phyloP scores from a whole-genome alignment of 2,329 filamentous ascomycete species.

The Trichoderma sp. region DNA sequence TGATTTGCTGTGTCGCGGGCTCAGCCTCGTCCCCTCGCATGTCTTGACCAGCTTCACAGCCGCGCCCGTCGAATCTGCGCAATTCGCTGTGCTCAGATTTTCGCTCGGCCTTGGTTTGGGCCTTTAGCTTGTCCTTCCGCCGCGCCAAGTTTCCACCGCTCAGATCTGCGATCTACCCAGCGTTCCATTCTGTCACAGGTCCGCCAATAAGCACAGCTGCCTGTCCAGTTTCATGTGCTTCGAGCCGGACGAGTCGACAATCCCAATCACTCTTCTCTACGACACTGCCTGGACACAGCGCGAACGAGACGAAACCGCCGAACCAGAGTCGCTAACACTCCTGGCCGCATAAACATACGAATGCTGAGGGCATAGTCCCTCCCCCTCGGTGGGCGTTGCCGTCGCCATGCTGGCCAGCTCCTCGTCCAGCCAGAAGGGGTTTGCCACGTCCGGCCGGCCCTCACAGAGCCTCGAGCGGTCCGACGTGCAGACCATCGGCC shows the following conservation, averaged over 20 bases:
- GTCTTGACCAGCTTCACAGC: background rate
- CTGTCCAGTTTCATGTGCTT: constrained; percentile 6
- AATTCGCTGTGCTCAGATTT: background rate
- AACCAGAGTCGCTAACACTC: background rate
- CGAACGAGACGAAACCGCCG: background rate
- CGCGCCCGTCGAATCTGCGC: constrained; percentile 4
- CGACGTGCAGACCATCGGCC: constrained; percentile 37
- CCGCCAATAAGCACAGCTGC: background rate
- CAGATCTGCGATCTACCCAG: constrained; percentile 16
- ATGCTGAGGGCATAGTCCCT: constrained; percentile 43
- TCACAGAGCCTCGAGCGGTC: constrained; percentile 41
- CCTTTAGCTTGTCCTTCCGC: background rate
- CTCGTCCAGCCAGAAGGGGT: constrained; percentile 35
- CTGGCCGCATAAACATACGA: constrained; percentile 32
- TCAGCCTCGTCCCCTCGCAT: constrained; percentile 1
- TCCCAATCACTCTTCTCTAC: background rate
- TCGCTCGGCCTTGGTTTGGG: background rate
- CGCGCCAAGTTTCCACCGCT: constrained; percentile 14
- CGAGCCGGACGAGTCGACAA: background rate
- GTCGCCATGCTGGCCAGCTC: constrained; percentile 38
- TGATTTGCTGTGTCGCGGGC: background rate
- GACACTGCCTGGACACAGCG: background rate
- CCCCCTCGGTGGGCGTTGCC: constrained; percentile 38
- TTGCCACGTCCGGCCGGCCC: constrained; percentile 36
- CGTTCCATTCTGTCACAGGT: background rate